phyloP scores from a whole-genome alignment of 129 eudicot genomes.

The Tagetes erecta region DNA sequence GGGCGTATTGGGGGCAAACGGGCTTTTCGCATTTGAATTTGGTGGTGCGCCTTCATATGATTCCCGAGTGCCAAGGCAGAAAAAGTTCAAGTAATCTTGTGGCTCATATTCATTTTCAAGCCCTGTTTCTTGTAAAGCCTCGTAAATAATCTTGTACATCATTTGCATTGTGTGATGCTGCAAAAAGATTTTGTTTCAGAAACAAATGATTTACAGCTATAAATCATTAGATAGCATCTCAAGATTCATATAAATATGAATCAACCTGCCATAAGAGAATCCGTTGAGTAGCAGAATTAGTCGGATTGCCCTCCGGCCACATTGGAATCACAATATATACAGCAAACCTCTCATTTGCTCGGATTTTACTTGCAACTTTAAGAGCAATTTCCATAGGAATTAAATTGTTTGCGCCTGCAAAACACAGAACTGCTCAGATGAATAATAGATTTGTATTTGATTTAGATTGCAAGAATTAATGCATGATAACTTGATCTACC shows the following conservation, averaged over 20 bases:
- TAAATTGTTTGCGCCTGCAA: conserved; percentile 46
- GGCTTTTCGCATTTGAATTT: conserved; percentile 18
- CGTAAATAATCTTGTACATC: conserved; percentile 86
- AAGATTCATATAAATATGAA: not conserved
- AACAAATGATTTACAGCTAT: not conserved
- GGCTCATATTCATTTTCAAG: conserved; percentile 35
- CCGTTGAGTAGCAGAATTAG: conserved; percentile 37
- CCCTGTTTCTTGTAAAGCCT: conserved; percentile 74
- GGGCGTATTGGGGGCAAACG: conserved; percentile 22
- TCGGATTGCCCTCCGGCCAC: conserved; percentile 46
- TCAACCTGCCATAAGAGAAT: conserved; percentile 44
- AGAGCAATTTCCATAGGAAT: conserved; percentile 52
- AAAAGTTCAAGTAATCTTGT: conserved; percentile 42
- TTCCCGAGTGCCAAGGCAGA: conserved; percentile 44
- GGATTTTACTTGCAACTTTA: conserved; percentile 39
- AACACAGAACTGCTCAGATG: not conserved
- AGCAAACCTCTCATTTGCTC: conserved; percentile 48
- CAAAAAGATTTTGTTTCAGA: conserved; percentile 1
- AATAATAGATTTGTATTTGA: not conserved
- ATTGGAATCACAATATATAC: conserved; percentile 37
- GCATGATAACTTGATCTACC: not conserved
- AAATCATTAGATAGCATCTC: not conserved
- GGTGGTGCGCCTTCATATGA: conserved; percentile 23
- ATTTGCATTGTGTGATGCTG: conserved; percentile 77
- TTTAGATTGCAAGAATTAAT: not conserved